Evolutionary conservation across 2,329 filamentous ascomycete species (phyloP).

Genomic region (Colletotrichum melonis): DNA sequence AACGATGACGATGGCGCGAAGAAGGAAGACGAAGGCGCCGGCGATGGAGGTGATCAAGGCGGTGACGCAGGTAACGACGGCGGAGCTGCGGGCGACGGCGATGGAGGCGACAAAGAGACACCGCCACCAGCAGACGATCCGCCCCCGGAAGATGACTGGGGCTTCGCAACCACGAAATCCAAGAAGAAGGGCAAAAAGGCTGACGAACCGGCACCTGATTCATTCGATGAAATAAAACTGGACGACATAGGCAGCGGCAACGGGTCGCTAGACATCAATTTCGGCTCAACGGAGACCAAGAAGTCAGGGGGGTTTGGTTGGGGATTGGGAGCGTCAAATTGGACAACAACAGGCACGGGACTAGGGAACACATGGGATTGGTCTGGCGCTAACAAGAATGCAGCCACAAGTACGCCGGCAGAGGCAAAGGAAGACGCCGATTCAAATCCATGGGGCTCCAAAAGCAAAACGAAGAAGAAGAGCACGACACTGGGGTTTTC

Average conservation of each 20-base stretch:
- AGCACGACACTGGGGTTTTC: slow-evolving; percentile 61
- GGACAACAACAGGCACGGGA: slow-evolving; percentile 61
- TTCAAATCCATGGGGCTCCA: slow-evolving; percentile 61
- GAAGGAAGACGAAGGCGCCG: slow-evolving; percentile 49
- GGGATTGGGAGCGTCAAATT: slow-evolving; percentile 67
- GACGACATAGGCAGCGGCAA: slow-evolving; percentile 58
- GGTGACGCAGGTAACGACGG: slow-evolving; percentile 34
- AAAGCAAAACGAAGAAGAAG: slow-evolving; percentile 63
- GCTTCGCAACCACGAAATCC: slow-evolving; percentile 57
- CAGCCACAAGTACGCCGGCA: slow-evolving; percentile 45
- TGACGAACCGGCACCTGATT: slow-evolving; percentile 49
- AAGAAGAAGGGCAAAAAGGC: slow-evolving; percentile 68
- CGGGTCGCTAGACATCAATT: slow-evolving; percentile 67
- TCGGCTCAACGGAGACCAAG: slow-evolving; percentile 60
- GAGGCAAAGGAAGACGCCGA: slow-evolving; percentile 55
- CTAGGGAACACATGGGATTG: slow-evolving; percentile 54
- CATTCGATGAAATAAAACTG: slow-evolving; percentile 76
- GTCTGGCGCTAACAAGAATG: slow-evolving; percentile 48
- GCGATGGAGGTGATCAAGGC: slow-evolving; percentile 44
- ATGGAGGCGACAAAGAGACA: slow-evolving; percentile 41
- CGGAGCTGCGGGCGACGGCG: slow-evolving; percentile 40
- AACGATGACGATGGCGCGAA: slow-evolving; percentile 56
- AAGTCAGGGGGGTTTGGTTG: slow-evolving; percentile 56
- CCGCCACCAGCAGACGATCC: slow-evolving; percentile 46
- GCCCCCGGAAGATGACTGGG: slow-evolving; percentile 64